These are phyloP conservation scores for Salvia sclarea DNA, from an alignment of 305 asterid genomes.

Conservation along the genomic window DNA sequence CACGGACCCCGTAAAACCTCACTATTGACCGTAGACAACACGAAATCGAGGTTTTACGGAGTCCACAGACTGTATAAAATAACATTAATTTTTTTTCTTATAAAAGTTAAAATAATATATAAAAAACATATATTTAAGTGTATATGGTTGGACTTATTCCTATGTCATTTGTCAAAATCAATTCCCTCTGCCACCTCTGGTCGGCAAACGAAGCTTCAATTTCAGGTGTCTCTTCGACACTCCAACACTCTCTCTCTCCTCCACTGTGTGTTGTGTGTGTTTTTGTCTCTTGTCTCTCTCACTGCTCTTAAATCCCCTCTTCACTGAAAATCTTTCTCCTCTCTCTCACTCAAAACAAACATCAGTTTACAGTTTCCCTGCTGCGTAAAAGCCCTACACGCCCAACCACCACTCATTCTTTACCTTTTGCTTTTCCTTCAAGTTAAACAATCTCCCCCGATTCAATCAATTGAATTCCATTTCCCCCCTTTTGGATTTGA, in stretches of 20 bases:
- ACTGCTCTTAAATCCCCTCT: slow-evolving; percentile 35
- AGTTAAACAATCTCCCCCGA: slow-evolving; percentile 22
- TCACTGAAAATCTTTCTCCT: slow-evolving; percentile 15
- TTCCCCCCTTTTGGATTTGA: slow-evolving; percentile 42
- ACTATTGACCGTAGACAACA: too few relatives aligned
- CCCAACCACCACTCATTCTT: slow-evolving; percentile 30
- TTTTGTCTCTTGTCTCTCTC: slow-evolving; percentile 44
- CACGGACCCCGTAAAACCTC: too few relatives aligned
- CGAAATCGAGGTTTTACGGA: too few relatives aligned
- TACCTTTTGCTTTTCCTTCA: slow-evolving; percentile 30
- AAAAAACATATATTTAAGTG: neutral
- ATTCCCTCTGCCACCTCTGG: slow-evolving; percentile 57
- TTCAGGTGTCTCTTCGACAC: slow-evolving; percentile 51
- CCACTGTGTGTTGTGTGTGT: slow-evolving; percentile 31
- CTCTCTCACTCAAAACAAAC: slow-evolving; percentile 20
- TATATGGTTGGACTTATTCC: slow-evolving; percentile 12
- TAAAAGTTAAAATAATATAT: neutral
- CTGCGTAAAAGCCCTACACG: slow-evolving; percentile 40
- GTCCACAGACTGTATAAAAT: too few relatives aligned
- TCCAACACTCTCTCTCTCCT: neutral
- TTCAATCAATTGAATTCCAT: too few relatives aligned
- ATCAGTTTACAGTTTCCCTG: slow-evolving; percentile 39
- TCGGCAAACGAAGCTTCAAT: slow-evolving; percentile 53
- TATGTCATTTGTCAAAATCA: slow-evolving; percentile 52
- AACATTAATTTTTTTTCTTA: too few relatives aligned